Conservation (phyloP, 768 basidiomycete genomes). For the Lentinus tigrinus region DNA sequence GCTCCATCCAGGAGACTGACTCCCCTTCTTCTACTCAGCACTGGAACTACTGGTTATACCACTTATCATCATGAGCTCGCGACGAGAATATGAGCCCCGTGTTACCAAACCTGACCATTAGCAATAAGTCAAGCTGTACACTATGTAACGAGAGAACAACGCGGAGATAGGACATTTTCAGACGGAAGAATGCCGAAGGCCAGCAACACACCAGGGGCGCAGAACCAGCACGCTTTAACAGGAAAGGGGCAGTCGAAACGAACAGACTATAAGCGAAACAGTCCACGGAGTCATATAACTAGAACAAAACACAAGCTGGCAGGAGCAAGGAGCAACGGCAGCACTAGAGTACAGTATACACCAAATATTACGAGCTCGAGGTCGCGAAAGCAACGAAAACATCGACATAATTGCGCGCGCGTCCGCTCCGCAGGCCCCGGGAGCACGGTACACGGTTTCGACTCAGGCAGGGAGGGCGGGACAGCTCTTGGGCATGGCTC, state of each 20-base stretch:
- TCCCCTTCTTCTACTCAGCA: too few relatives aligned
- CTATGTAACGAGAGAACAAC: background rate
- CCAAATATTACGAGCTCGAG: slow-evolving; percentile 5
- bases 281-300: background rate
- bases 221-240: background rate
- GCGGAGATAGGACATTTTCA: background rate
- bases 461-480: background rate
- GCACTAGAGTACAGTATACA: slow-evolving; percentile 10
- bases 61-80: too few relatives aligned
- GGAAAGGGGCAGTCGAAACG: background rate
- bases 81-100: too few relatives aligned
- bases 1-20: too few relatives aligned
- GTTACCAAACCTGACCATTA: background rate
- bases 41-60: too few relatives aligned
- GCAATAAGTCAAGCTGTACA: slow-evolving; percentile 15
- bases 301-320: slow-evolving; percentile 6
- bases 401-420: slow-evolving; percentile 12
- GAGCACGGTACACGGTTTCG: background rate
- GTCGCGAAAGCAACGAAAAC: slow-evolving; percentile 20
- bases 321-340: slow-evolving; percentile 2
- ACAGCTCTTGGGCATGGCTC: background rate
- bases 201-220: background rate
- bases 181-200: background rate
- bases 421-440: slow-evolving; percentile 7
- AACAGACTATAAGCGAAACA: background rate